Conservation (phyloP, 164 flowering plant genomes). For the Liriodendron chinense region DNA sequence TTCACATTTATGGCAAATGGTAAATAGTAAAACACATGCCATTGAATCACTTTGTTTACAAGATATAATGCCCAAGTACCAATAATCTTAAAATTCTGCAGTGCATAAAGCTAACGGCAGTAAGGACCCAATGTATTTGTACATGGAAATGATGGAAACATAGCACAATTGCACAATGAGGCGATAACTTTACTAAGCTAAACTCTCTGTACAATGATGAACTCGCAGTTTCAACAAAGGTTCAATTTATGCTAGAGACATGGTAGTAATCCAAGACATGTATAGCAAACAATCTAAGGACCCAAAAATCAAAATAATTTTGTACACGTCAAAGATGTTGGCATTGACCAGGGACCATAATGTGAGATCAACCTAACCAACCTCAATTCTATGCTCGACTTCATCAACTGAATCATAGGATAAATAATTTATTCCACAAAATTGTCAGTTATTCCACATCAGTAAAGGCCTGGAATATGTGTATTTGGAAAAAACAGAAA, state of each 20-base stretch:
- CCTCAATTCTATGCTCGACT: not conserved
- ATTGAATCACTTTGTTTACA: not conserved
- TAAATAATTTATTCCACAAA: not conserved
- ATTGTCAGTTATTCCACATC: not conserved
- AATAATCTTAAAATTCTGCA: too few relatives aligned
- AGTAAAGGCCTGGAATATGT: not conserved
- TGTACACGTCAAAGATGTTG: not conserved
- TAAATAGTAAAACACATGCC: not conserved
- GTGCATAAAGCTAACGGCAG: too few relatives aligned
- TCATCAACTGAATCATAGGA: not conserved
- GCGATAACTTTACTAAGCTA: too few relatives aligned
- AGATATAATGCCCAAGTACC: not conserved
- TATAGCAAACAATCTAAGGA: too few relatives aligned
- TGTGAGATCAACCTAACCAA: not conserved
- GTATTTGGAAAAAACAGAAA: not conserved
- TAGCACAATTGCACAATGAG: too few relatives aligned
- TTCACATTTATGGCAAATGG: conserved; percentile 25
- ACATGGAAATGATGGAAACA: not conserved
- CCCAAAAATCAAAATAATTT: not conserved
- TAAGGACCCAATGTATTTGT: not conserved
- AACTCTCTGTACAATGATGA: too few relatives aligned
- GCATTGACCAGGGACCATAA: not conserved
- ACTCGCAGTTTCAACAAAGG: not conserved
- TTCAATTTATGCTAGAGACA: not conserved
- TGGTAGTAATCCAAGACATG: too few relatives aligned